Evolutionary conservation across 2,329 filamentous ascomycete species (phyloP), one percentile per base, ranked within the genome.

Genomic region (Penicillium sp.): DNA sequence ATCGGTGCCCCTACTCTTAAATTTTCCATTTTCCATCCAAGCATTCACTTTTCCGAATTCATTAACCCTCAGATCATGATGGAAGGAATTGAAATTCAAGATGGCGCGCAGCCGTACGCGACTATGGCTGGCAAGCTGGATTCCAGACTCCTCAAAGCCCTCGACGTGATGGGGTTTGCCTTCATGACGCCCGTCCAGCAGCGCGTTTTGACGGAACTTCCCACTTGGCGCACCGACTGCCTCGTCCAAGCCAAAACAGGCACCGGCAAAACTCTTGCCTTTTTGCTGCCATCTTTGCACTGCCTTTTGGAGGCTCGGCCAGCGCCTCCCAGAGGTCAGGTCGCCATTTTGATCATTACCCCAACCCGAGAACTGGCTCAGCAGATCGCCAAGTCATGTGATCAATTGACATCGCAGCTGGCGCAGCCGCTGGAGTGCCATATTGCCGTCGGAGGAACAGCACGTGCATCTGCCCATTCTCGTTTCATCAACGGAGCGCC

Each of bases 181-280:
- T 62, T 57, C 63, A 83, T 84, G 82, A 81, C 80, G 6, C 81
- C 82, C 2, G 83, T 85, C 13, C 83, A 85, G 64, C 77, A 82
- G 52, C 81, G 80, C 67, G 81, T 84, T 6, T 71, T 85, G 56
- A 79, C 74, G 2, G 78, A 83, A 60, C 74, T 85, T 27, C 81
- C 82, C 7, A 75, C 69, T 40, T 78, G 79, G 69, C 76, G 75
- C 40, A 78, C 78, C 49, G 82, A 85, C 66, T 83, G 82, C 61
- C 77, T 85, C 36, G 83, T 83, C 35, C 82, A 84, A 62, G 79
- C 79, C 36, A 81, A 80, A 63, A 82, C 80, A 0, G 80, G 80
- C 4, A 82, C 80, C 1, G 80, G 80, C 55, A 82, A 82, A 65
- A 82, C 80, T 4, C 71, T 81, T 22, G 79, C 79, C 7, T 82